Percentiles rank a stretch among this genome's conserved stretches.
Evolutionary conservation across 1,284 basidiomycete species (phyloP).

Genomic region (Melanopsichium pennsylvanicum): DNA sequence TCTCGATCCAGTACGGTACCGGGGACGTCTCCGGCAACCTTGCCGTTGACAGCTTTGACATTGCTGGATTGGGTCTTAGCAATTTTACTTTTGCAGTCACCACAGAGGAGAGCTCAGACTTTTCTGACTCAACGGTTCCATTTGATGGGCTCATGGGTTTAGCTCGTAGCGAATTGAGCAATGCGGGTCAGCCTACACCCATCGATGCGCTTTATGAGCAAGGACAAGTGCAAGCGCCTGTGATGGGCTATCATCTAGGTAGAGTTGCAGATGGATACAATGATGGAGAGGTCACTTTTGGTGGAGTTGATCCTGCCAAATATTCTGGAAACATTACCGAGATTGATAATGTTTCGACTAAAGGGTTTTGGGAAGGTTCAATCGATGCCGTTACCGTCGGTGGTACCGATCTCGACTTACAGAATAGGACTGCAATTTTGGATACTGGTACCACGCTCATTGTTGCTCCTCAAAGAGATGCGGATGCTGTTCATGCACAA

Average conservation of each 20-base stretch:
- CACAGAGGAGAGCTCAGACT: slow-evolving; percentile 73
- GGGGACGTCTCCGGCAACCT: slow-evolving; percentile 76
- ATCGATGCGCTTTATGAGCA: slow-evolving; percentile 75
- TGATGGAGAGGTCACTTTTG: slow-evolving; percentile 81
- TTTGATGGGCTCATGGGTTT: slow-evolving; percentile 88
- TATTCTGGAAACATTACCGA: slow-evolving; percentile 57
- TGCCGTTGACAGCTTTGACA: slow-evolving; percentile 74
- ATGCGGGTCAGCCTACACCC: slow-evolving; percentile 75
- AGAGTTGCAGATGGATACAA: slow-evolving; percentile 74
- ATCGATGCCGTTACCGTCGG: slow-evolving; percentile 73
- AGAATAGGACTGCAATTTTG: slow-evolving; percentile 63
- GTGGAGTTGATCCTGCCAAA: slow-evolving; percentile 77
- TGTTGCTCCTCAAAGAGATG: slow-evolving; percentile 68
- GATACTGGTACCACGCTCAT: slow-evolving; percentile 67
- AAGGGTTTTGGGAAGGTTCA: slow-evolving; percentile 79
- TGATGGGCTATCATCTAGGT: slow-evolving; percentile 82
- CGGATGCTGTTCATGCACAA: slow-evolving; percentile 71
- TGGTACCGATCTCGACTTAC: slow-evolving; percentile 71
- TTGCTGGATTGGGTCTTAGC: slow-evolving; percentile 74
- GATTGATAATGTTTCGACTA: slow-evolving; percentile 62
- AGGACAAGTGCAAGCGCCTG: slow-evolving; percentile 74
- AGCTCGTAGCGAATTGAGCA: slow-evolving; percentile 67
- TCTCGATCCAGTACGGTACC: slow-evolving; percentile 77
- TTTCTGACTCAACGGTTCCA: slow-evolving; percentile 67
- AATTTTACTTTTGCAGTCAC: slow-evolving; percentile 79